Evolutionary conservation across 441 rosid genomes (phyloP).

Genomic region (Dalechampia spathulata): DNA sequence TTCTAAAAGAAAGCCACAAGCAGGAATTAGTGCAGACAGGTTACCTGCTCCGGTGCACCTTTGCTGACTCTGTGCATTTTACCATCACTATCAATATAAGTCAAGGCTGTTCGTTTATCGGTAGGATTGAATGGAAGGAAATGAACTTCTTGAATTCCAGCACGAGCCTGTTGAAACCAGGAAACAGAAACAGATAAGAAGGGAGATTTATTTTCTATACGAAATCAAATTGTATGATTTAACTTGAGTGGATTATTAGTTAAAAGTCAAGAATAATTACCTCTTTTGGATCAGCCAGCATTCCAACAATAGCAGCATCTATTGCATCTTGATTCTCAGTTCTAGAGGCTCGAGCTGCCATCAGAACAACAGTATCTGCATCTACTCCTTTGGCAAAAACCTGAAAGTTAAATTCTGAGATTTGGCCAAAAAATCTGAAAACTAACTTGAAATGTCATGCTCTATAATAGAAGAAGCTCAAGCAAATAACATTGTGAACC

Average conservation of each 20-base stretch:
- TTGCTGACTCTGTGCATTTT: conserved; percentile 97
- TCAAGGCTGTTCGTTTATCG: conserved; percentile 90
- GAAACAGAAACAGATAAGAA: too few relatives aligned
- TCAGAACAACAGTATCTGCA: conserved; percentile 69
- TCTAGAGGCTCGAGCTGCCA: conserved; percentile 97
- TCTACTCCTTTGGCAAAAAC: conserved; percentile 86
- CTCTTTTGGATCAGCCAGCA: conserved; percentile 98
- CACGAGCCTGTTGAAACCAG: conserved; percentile 70
- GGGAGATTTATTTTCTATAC: background rate
- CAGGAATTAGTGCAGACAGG: background rate
- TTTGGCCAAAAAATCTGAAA: background rate
- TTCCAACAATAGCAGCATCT: conserved; percentile 88
- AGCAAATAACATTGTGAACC: conserved; percentile 4
- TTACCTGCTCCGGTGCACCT: conserved; percentile 99
- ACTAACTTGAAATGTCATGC: conserved; percentile 4
- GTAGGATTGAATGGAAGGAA: conserved; percentile 98
- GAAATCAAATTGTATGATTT: too few relatives aligned
- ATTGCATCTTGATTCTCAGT: conserved; percentile 91
- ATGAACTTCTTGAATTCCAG: conserved; percentile 81
- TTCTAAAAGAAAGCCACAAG: background rate
- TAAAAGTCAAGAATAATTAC: conserved; percentile 20
- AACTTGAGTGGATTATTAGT: too few relatives aligned
- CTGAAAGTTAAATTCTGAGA: conserved; percentile 28
- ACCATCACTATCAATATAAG: conserved; percentile 65
- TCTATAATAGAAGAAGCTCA: too few relatives aligned